Percentiles rank a stretch among this genome's conserved stretches.
phyloP scores from a whole-genome alignment of 768 basidiomycete species.

The Kwoniella dejecticola region DNA sequence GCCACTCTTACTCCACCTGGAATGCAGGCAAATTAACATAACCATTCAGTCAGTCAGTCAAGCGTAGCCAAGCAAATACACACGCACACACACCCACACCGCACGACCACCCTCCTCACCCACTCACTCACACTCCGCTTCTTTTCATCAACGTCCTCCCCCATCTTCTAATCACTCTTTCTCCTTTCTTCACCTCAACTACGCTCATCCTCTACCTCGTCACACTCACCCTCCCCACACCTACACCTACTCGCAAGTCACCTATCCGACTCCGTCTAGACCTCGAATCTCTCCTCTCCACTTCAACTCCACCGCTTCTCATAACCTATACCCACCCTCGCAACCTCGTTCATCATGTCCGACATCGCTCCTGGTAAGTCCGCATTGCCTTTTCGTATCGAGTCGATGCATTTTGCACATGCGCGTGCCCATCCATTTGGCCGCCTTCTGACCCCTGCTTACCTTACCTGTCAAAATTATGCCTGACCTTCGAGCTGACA shows the following conservation, averaged over 20 bases:
- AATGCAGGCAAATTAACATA: not conserved
- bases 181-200: conserved; percentile 13
- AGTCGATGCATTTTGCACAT: too few relatives aligned
- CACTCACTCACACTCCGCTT: too few relatives aligned
- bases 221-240: conserved; percentile 2
- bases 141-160: conserved; percentile 10
- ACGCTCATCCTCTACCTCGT: conserved; percentile 11
- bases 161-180: conserved; percentile 9
- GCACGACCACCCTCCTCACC: not conserved
- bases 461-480: too few relatives aligned
- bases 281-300: not conserved
- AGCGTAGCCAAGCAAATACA: conserved; percentile 1
- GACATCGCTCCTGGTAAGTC: conserved; percentile 28
- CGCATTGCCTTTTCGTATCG: not conserved
- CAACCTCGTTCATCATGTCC: conserved; percentile 26
- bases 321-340: conserved; percentile 8
- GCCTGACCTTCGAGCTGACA: conserved; percentile 11
- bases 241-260: conserved; percentile 11
- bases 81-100: conserved; percentile 3
- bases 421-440: too few relatives aligned
- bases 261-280: conserved; percentile 10
- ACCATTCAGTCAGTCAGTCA: not conserved
- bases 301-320: conserved; percentile 17
- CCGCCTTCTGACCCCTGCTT: too few relatives aligned
- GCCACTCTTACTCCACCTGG: conserved; percentile 5